Percentiles rank a stretch among this genome's conserved stretches.
phyloP scores from a whole-genome alignment of 1,139 yeast genomes.

The Eremothecium gossypii region DNA sequence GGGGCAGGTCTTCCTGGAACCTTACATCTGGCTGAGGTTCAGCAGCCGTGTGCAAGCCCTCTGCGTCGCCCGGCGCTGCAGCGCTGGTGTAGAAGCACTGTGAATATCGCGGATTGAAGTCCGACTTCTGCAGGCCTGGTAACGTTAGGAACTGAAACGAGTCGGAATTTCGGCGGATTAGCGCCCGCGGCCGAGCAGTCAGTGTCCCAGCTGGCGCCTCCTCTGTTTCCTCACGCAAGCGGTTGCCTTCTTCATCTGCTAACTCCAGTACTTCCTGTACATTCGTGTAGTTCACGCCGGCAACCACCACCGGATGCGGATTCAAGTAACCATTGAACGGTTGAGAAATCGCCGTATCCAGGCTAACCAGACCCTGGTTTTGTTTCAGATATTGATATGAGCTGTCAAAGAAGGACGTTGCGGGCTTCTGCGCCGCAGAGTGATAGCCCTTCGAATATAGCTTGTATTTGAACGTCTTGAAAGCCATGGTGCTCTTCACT shows the following conservation, averaged over 20 bases:
- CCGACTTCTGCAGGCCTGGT: conserved; percentile 6
- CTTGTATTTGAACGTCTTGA: conserved; percentile 27
- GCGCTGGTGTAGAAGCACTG: conserved; percentile 16
- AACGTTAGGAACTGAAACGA: conserved; percentile 1
- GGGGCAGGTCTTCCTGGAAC: conserved; percentile 7
- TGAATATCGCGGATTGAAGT: conserved; percentile 14
- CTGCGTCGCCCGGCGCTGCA: conserved; percentile 6
- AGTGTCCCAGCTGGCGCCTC: not conserved
- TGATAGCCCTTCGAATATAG: conserved; percentile 25
- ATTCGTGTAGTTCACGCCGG: conserved; percentile 20
- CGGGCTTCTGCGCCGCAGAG: conserved; percentile 16
- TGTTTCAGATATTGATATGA: conserved; percentile 26
- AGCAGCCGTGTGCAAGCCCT: conserved; percentile 1
- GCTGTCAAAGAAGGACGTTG: conserved; percentile 26
- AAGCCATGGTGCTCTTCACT: conserved; percentile 15
- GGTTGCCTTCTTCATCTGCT: not conserved
- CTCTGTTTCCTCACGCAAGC: not conserved
- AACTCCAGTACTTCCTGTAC: conserved; percentile 17
- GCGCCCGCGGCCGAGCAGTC: not conserved
- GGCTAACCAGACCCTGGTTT: conserved; percentile 21
- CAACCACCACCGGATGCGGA: conserved; percentile 25
- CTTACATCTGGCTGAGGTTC: not conserved
- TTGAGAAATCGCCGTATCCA: conserved; percentile 17
- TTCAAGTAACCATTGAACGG: conserved; percentile 10
- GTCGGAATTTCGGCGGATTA: not conserved